Conservation (phyloP, 768 basidiomycete genomes). For the Leccinum rimulosum region DNA sequence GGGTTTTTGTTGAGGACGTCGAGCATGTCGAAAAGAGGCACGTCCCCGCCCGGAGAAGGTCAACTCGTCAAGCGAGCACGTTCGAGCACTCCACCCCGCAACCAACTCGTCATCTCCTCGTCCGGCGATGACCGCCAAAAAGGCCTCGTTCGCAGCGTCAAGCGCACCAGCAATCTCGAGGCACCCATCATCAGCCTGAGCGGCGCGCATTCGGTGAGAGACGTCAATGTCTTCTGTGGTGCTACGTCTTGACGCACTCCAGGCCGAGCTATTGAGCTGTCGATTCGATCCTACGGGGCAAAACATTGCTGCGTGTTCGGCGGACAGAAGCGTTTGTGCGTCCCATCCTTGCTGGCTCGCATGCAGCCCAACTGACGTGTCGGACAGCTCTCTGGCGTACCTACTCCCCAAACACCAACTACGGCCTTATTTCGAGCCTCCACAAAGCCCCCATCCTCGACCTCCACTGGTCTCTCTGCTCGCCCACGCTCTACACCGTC, state of each 20-base stretch:
- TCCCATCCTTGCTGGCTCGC: slow-evolving; percentile 15
- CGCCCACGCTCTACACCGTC: slow-evolving; percentile 74
- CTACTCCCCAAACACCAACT: slow-evolving; percentile 91
- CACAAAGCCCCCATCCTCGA: slow-evolving; percentile 93
- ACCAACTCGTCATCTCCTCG: slow-evolving; percentile 76
- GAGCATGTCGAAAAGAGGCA: slow-evolving; percentile 72
- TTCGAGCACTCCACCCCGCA: slow-evolving; percentile 50
- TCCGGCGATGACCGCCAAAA: slow-evolving; percentile 70
- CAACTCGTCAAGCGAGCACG: too few relatives aligned
- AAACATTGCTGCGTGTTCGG: slow-evolving; percentile 88
- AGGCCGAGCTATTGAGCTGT: slow-evolving; percentile 89
- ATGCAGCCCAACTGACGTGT: not conserved
- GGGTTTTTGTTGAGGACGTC: not conserved
- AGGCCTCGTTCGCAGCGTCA: slow-evolving; percentile 79
- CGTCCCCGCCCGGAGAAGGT: too few relatives aligned
- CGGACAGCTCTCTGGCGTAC: slow-evolving; percentile 81
- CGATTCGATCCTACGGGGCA: slow-evolving; percentile 94
- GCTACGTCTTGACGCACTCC: not conserved
- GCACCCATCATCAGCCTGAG: slow-evolving; percentile 91
- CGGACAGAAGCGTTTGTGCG: slow-evolving; percentile 88
- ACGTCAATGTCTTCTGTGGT: not conserved
- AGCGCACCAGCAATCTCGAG: slow-evolving; percentile 89
- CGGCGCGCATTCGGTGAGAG: slow-evolving; percentile 80
- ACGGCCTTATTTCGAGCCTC: slow-evolving; percentile 76
- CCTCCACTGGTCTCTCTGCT: slow-evolving; percentile 83